Evolutionary conservation across 1,284 basidiomycete genomes (phyloP).

Genomic region (Papiliotrema fonsecae): DNA sequence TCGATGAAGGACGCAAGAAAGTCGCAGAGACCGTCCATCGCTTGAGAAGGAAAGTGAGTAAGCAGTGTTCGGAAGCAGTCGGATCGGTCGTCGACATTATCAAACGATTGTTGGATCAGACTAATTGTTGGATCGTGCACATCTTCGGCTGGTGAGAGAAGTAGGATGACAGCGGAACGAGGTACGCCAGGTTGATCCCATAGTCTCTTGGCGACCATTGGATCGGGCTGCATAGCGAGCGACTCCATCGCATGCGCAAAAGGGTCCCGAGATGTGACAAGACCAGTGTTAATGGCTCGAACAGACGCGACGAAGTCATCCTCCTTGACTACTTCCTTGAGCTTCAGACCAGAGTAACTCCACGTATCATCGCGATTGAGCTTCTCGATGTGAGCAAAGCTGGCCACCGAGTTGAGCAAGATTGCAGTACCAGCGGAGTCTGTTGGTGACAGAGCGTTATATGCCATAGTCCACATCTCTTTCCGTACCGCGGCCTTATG

Average conservation of each 20-base stretch:
- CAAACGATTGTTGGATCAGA: slow-evolving; percentile 72
- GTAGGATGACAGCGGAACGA: slow-evolving; percentile 59
- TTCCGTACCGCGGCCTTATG: slow-evolving; percentile 49
- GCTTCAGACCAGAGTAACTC: slow-evolving; percentile 29
- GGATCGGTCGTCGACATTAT: slow-evolving; percentile 76
- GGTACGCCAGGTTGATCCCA: slow-evolving; percentile 52
- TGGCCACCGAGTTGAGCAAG: slow-evolving; percentile 58
- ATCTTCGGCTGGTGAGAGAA: slow-evolving; percentile 72
- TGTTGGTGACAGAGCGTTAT: slow-evolving; percentile 56
- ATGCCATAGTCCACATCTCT: slow-evolving; percentile 65
- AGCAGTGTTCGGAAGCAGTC: slow-evolving; percentile 80
- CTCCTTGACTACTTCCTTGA: slow-evolving; percentile 28
- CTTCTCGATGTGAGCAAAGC: slow-evolving; percentile 62
- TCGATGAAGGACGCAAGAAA: slow-evolving; percentile 64
- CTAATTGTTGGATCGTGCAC: slow-evolving; percentile 69
- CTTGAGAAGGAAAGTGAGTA: slow-evolving; percentile 58
- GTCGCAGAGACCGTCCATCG: slow-evolving; percentile 63
- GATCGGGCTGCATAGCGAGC: slow-evolving; percentile 55
- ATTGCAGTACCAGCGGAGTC: slow-evolving; percentile 59
- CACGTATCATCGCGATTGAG: slow-evolving; percentile 49
- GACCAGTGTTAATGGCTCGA: slow-evolving; percentile 55
- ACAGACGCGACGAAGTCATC: slow-evolving; percentile 40
- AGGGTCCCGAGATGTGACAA: slow-evolving; percentile 57
- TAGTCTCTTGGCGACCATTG: slow-evolving; percentile 54
- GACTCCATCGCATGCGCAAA: slow-evolving; percentile 61